Evolutionary conservation across 1,284 basidiomycete genomes (phyloP).

Genomic region (Stygiomarasmius scandens): DNA sequence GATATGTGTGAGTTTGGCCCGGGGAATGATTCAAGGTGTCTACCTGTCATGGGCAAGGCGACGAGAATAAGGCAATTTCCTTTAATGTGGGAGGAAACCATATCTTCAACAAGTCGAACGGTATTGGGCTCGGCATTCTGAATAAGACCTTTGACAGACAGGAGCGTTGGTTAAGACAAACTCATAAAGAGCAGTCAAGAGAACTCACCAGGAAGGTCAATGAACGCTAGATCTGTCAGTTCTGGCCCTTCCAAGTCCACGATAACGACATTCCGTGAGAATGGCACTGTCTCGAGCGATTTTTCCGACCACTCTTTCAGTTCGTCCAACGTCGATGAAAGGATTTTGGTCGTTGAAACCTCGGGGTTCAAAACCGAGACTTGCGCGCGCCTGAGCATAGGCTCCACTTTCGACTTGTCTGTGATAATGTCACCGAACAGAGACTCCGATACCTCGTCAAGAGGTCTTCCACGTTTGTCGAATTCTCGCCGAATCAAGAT

Average conservation of each 20-base stretch:
- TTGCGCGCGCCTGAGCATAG: conserved; percentile 33
- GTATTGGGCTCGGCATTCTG: conserved; percentile 47
- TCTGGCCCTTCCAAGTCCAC: conserved; percentile 41
- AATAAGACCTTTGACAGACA: conserved; percentile 45
- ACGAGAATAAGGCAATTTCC: conserved; percentile 57
- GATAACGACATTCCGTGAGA: conserved; percentile 43
- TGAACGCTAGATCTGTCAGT: conserved; percentile 45
- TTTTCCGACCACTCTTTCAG: conserved; percentile 2
- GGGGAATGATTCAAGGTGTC: conserved; percentile 15
- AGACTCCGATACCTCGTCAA: conserved; percentile 19
- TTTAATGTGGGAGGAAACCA: conserved; percentile 48
- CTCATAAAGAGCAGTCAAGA: neutral
- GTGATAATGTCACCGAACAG: conserved; percentile 26
- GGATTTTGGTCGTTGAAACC: conserved; percentile 19
- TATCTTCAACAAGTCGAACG: conserved; percentile 41
- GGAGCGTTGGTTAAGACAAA: neutral
- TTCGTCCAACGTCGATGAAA: conserved; percentile 11
- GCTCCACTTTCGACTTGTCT: conserved; percentile 27
- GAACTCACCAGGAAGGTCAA: conserved; percentile 45
- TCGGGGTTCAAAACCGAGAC: conserved; percentile 34
- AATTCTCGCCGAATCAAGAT: conserved; percentile 28
- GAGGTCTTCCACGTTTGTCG: conserved; percentile 19
- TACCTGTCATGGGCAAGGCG: conserved; percentile 57
- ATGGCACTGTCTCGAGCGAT: conserved; percentile 21
- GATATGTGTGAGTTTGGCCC: too few relatives aligned